phyloP scores from a whole-genome alignment of 2,329 filamentous ascomycete species.

The Periglandula ipomoeae region DNA sequence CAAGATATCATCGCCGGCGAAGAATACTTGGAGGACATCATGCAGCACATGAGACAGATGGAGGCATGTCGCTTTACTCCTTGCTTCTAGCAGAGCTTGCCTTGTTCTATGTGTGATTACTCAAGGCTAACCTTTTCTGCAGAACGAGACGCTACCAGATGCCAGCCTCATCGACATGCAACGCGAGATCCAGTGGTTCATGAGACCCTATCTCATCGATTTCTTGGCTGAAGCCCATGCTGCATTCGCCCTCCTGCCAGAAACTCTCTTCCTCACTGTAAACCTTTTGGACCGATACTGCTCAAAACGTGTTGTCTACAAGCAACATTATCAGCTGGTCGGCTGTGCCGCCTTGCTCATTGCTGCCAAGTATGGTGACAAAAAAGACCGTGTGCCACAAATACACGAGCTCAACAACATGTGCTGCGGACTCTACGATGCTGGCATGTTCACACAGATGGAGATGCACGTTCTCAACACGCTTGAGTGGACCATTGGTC shows the following conservation, averaged over 20 bases:
- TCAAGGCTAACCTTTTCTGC: conserved; percentile 16
- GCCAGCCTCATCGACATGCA: conserved; percentile 98
- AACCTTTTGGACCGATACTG: conserved; percentile 97
- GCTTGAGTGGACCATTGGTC: conserved; percentile 89
- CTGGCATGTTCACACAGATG: conserved; percentile 99
- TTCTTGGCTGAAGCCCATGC: conserved; percentile 96
- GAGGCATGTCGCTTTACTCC: conserved; percentile 48
- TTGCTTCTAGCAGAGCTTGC: not conserved
- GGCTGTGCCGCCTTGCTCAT: conserved; percentile 94
- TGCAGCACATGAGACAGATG: conserved; percentile 92
- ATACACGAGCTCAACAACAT: conserved; percentile 97
- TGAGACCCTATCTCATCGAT: conserved; percentile 95
- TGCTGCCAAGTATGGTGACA: conserved; percentile 96
- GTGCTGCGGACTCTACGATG: conserved; percentile 97
- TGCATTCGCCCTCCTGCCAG: conserved; percentile 85
- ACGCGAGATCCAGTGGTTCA: conserved; percentile 99
- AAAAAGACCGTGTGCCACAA: conserved; percentile 96
- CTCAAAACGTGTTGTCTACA: conserved; percentile 95
- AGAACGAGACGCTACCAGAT: conserved; percentile 83
- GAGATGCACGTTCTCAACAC: conserved; percentile 99
- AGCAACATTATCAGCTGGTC: conserved; percentile 96
- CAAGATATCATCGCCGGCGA: conserved; percentile 83
- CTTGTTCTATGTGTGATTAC: not conserved
- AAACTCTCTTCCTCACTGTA: conserved; percentile 91
- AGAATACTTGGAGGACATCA: conserved; percentile 89